Evolutionary conservation across 805 yeast species (phyloP), one percentile per base, ranked within the genome.

Genomic region (Hanseniaspora lindneri): DNA sequence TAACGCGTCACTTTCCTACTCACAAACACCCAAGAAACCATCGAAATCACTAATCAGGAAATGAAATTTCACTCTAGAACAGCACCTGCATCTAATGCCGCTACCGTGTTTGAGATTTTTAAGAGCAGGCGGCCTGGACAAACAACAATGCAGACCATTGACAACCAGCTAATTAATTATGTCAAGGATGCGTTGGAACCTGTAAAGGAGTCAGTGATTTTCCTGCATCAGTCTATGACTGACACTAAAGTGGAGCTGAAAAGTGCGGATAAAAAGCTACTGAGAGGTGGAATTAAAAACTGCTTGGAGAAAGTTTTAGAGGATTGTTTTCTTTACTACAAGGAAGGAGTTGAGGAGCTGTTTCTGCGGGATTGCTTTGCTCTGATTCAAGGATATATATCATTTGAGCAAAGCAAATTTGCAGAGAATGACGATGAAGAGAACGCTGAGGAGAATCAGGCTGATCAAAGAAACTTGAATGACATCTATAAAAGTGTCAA

Each of bases 371-470:
- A 44, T 3, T 24, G 36, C 10, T 28, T 28, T 33, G 30, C 28
- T 9, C 23, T 44, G 9, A 44, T 44, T 5, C 48, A 44, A 30
- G 48, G 48, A 7, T 44, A 27, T 20, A 37, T 44, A 7, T 7
- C 35, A 4, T 35, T 14, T 8, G 27, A 35, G 20, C 47, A 43
- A n/a, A 28, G n/a, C 32, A 35, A 43, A 25, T 6, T 27, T n/a
- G n/a, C n/a, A n/a, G n/a, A n/a, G n/a, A n/a, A n/a, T n/a, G n/a
- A n/a, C n/a, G n/a, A n/a, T n/a, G n/a, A n/a, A n/a, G n/a, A n/a
- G n/a, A n/a, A n/a, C n/a, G n/a, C n/a, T n/a, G n/a, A n/a, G n/a
- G n/a, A n/a, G n/a, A 16, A 6, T 39, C 20, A 7, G 16, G n/a
- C 9, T 3, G 34, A 39, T 20, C 24, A 30, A 13, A 44, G 27